Evolutionary conservation across 306 rosid genomes (phyloP).

Genomic region (Herpetospermum pedunculosum): DNA sequence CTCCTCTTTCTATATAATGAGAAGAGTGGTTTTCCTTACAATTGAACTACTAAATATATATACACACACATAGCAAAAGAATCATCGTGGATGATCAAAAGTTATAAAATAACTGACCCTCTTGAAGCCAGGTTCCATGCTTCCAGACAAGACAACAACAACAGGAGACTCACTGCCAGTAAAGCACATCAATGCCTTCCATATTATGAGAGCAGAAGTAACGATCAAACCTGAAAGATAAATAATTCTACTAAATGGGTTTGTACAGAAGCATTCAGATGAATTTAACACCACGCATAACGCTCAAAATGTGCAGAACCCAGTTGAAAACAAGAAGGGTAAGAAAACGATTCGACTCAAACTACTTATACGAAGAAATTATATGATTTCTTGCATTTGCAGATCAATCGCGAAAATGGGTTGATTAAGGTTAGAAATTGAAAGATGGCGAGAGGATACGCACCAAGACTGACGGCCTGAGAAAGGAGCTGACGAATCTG

Average conservation of each 20-base stretch:
- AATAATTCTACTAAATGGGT: background rate
- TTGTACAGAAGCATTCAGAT: background rate
- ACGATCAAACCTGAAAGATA: conserved; percentile 58
- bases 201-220: conserved; percentile 63
- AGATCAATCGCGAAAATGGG: background rate
- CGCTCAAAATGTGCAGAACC: background rate
- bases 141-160: conserved; percentile 89
- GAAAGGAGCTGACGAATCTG: conserved; percentile 32
- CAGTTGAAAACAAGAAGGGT: background rate
- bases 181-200: conserved; percentile 78
- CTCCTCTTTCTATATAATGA: background rate
- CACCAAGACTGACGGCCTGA: conserved; percentile 47
- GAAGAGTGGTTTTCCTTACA: background rate
- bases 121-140: conserved; percentile 92
- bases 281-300: background rate
- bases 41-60: background rate
- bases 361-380: background rate
- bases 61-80: background rate
- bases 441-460: background rate
- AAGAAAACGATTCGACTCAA: background rate
- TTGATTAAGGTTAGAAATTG: background rate
- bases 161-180: conserved; percentile 84
- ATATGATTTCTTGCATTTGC: background rate
- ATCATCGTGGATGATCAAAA: background rate
- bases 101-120: conserved; percentile 14